These are phyloP conservation scores for Arxiozyma telluris DNA, from an alignment of 1,139 yeast species.

Conservation along the genomic window DNA sequence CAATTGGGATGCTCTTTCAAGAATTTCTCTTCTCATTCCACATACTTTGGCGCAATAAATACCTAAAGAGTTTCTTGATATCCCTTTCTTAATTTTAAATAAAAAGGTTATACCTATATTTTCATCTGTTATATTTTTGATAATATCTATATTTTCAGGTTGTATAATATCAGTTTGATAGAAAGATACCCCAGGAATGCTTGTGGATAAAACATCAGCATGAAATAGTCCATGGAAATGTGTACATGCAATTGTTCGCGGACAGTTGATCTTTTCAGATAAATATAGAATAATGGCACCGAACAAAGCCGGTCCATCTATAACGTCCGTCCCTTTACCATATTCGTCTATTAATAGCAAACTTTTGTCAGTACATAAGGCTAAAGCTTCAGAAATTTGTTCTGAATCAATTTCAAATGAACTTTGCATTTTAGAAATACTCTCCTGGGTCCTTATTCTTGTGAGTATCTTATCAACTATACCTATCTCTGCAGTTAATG, in stretches of 20 bases:
- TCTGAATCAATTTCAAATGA: constrained; percentile 40
- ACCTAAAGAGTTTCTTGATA: constrained; percentile 33
- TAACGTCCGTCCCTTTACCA: constrained; percentile 43
- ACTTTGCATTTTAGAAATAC: constrained; percentile 36
- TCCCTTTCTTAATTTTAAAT: constrained; percentile 30
- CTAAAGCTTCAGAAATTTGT: constrained; percentile 37
- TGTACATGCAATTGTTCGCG: constrained; percentile 35
- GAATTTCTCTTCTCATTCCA: constrained; percentile 30
- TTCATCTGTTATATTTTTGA: neutral
- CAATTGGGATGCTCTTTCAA: constrained; percentile 29
- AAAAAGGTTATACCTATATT: constrained; percentile 29
- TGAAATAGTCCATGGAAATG: constrained; percentile 38
- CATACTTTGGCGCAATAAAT: constrained; percentile 35
- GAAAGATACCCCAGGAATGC: constrained; percentile 15
- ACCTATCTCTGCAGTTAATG: constrained; percentile 36
- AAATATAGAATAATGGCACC: constrained; percentile 34
- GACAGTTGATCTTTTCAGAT: constrained; percentile 16
- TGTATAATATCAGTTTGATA: constrained; percentile 29
- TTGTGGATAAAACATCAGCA: constrained; percentile 15
- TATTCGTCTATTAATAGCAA: constrained; percentile 42
- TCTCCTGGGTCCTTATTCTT: constrained; percentile 37
- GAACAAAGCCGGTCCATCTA: constrained; percentile 40
- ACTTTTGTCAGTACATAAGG: constrained; percentile 33
- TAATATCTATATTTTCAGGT: neutral
- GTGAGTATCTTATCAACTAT: constrained; percentile 39